phyloP scores from a whole-genome alignment of 2,329 filamentous ascomycete species.

The Thermomyces lanuginosus region DNA sequence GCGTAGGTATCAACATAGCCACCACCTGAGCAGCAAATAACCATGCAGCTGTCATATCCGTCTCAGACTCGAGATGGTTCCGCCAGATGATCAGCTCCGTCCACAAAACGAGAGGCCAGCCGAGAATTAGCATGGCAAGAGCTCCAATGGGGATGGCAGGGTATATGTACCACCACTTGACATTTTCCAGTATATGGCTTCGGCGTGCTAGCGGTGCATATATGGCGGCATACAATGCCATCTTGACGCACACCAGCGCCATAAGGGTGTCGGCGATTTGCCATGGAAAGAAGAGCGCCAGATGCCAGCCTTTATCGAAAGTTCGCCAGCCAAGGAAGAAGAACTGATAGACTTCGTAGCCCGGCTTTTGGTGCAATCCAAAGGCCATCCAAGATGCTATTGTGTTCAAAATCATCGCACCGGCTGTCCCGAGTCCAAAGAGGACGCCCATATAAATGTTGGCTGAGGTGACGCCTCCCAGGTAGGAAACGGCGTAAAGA shows the following conservation, averaged over 20 bases:
- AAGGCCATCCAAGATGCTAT: neutral
- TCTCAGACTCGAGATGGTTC: slow-evolving; percentile 2
- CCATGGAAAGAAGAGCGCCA: slow-evolving; percentile 1
- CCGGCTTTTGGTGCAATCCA: neutral
- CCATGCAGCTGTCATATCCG: slow-evolving; percentile 1
- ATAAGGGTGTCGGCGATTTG: slow-evolving; percentile 1
- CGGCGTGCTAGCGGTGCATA: no score
- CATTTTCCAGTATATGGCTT: no score
- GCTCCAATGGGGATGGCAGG: slow-evolving; percentile 1
- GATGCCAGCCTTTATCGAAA: neutral
- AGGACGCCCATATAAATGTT: slow-evolving; percentile 1
- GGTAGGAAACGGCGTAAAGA: slow-evolving; percentile 1
- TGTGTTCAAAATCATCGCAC: slow-evolving; percentile 1
- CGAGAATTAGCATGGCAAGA: neutral
- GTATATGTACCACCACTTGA: no score
- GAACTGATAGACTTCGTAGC: slow-evolving; percentile 1
- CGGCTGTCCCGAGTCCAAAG: slow-evolving; percentile 1
- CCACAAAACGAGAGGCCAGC: slow-evolving; percentile 2
- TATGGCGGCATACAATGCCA: no score
- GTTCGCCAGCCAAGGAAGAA: slow-evolving; percentile 2
- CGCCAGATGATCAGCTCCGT: slow-evolving; percentile 1
- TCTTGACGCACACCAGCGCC: neutral
- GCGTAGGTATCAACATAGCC: slow-evolving; percentile 1
- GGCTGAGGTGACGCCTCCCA: slow-evolving; percentile 1
- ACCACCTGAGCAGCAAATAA: slow-evolving; percentile 1